Base-by-base conservation (phyloP, 169 alveolate species). In the Cyclospora cayetanensis region DNA sequence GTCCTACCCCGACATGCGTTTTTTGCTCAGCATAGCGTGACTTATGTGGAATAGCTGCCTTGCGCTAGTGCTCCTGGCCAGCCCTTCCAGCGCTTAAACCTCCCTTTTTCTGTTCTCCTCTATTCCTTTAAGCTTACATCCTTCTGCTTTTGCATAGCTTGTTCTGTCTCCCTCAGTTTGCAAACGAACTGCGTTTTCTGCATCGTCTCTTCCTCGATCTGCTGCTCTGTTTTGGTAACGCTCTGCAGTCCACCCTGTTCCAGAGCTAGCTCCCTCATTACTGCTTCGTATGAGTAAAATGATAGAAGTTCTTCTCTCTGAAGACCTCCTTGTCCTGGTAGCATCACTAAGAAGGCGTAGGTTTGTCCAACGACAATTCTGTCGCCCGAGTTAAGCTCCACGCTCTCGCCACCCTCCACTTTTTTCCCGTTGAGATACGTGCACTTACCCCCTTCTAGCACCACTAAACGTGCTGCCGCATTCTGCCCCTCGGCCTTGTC, bases 371-470 rank as follows among this genome's bases (percentile, higher is more conserved):
- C 39, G 20, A 90, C 80, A 25, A 90, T 37, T 18, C 94, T 50
- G 80, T 90, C 94, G 4, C 94, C 94, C 20, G 43, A 35, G 22
- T 50, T 4, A 25, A 90, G 80, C 35, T 31, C 4, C 29, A 80
- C 85, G 29, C 5, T 20, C 41, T 27, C 31, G 41, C 77, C 65
- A 27, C 25, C 37, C 37, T 60, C n/a, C n/a, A 63, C 22, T 27
- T 60, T 41, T 22, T 90, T 87, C 4, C 93, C 93, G 70, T 90
- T 90, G 7, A 90, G 37, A 60, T 63, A 90, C 2, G 90, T 77
- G 50, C 12, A 34, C 5, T 52, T 37, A 5, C 12, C 65, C 20
- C 90, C 90, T 5, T 90, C 93, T 12, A 37, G 4, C 42, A 22
- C 82, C 27, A 63, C 93, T 22, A 37, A 27, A n/a, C 12, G 22